Evolutionary conservation across 2,329 filamentous ascomycete genomes (phyloP).

Genomic region (Fulvia fulva): DNA sequence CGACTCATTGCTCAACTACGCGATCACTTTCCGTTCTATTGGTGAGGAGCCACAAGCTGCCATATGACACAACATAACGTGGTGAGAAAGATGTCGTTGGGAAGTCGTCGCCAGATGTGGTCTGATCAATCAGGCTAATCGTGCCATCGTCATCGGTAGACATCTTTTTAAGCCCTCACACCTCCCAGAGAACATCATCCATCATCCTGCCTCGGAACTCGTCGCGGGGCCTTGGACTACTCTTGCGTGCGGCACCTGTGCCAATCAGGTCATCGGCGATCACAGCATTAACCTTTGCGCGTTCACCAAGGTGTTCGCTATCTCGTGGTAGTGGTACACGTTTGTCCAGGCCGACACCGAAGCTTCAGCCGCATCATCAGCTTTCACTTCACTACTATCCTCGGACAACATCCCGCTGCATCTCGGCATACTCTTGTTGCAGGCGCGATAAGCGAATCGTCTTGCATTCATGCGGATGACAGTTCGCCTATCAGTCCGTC

Average conservation of each 20-base stretch:
- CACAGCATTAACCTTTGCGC: not conserved
- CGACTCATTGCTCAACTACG: too few relatives aligned
- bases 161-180: not conserved
- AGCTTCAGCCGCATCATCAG: not conserved
- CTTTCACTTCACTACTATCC: not conserved
- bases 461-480: not conserved
- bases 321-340: not conserved
- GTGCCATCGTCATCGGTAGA: not conserved
- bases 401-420: not conserved
- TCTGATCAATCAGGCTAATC: not conserved
- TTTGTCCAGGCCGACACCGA: not conserved
- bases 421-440: not conserved
- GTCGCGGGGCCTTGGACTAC: not conserved
- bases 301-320: not conserved
- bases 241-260: not conserved
- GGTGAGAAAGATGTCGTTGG: not conserved
- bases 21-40: too few relatives aligned
- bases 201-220: not conserved
- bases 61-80: not conserved
- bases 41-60: not conserved
- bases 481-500: not conserved
- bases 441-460: not conserved
- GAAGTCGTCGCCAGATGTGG: not conserved
- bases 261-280: not conserved
- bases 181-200: not conserved